Base-by-base conservation (phyloP, 495 filamentous ascomycete genomes). In the Terfezia boudieri region DNA sequence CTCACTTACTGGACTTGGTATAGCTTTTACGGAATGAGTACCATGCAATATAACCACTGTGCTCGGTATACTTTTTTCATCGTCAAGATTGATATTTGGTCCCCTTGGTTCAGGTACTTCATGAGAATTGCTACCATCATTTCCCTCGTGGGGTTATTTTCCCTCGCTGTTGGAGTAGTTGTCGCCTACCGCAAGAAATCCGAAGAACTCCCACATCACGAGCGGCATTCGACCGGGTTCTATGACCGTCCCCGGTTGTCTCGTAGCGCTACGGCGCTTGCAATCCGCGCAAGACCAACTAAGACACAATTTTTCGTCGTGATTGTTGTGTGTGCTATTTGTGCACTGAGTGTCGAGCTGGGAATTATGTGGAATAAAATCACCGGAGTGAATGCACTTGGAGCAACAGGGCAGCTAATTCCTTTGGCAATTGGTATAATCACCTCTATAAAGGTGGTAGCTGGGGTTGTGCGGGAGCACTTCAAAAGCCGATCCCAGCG, bases 391-490 rank as follows among this genome's bases (percentile, higher is more conserved):
- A 43, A 58, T 22, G 37, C 32, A 20, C 38, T 61, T 11, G 60
- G 60, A 7, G 60, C 60, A 10, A 61, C 60, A 1, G 60, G 60
- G 14, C 60, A 61, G 50, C 54, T 61, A 22, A 26, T 61, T 20
- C 60, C 60, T 9, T 2, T 61, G 43, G 60, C 60, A 12, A 57
- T 61, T 50, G 60, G 55, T 9, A 12, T 58, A 52, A n/a, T 53
- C 9, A 53, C 52, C 12, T 37, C 26, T 38, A 5, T 53, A n/a
- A 36, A 26, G 17, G 52, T 53, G 26, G 11, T 36, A 8, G 26
- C 38, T 12, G 52, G 52, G 17, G 23, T 53, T 9, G n/a, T 53
- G 26, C 12, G 36, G 1, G n/a, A 37, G 12, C 8, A 53, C 26
- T 53, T 53, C 37, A 53, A 38, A 26, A 53, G 26, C 36, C 23